Evolutionary conservation across 768 basidiomycete species (phyloP).

Genomic region (Boletus rufocinnamomeus): DNA sequence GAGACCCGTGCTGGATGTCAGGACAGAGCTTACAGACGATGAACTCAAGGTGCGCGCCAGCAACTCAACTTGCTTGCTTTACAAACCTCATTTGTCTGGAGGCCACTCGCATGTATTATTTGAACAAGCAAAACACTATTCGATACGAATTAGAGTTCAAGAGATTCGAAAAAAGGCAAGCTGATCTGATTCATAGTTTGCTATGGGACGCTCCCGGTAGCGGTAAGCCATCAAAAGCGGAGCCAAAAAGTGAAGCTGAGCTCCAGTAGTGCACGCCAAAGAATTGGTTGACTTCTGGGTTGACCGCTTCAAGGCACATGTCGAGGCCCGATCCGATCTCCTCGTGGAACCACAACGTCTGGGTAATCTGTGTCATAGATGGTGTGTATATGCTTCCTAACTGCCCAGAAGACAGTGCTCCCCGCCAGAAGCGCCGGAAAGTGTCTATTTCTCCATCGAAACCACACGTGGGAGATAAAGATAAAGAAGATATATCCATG

Average conservation of each 20-base stretch:
- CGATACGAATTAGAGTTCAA: conserved; percentile 54
- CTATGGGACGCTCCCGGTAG: conserved; percentile 67
- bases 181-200: conserved; percentile 57
- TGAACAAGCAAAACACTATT: conserved; percentile 58
- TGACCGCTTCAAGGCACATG: conserved; percentile 67
- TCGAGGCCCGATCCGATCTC: conserved; percentile 56
- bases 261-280: conserved; percentile 58
- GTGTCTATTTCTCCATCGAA: conserved; percentile 20
- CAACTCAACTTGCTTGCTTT: neutral
- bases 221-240: conserved; percentile 45
- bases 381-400: conserved; percentile 5
- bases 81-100: conserved; percentile 26
- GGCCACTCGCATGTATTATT: conserved; percentile 66
- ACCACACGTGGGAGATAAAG: neutral
- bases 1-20: conserved; percentile 62
- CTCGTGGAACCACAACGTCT: conserved; percentile 2
- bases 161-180: conserved; percentile 55
- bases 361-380: conserved; percentile 15
- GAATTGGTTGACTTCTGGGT: conserved; percentile 75
- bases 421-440: conserved; percentile 52
- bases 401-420: conserved; percentile 37
- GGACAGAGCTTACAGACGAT: conserved; percentile 81
- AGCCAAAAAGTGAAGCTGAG: conserved; percentile 7
- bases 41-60: conserved; percentile 62
- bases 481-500: neutral